Conservation (phyloP, 306 rosid species). For the Argentina anserina region DNA sequence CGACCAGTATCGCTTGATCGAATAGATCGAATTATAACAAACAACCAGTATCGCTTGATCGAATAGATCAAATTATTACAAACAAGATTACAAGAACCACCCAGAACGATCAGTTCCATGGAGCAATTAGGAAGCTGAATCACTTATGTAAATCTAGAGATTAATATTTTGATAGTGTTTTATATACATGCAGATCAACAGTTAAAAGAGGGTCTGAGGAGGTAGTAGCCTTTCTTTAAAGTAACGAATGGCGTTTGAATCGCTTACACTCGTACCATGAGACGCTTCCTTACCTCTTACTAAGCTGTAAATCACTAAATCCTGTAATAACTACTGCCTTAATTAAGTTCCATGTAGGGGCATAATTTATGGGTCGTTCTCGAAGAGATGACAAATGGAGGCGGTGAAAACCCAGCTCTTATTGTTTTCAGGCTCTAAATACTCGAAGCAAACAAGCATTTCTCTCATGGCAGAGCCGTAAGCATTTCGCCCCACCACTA, state of each 20-base stretch:
- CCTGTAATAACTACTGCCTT: too few species aligned
- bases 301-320: too few species aligned
- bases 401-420: constrained; percentile 52
- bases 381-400: too few species aligned
- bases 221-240: background rate
- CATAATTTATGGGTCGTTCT: too few species aligned
- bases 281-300: constrained; percentile 36
- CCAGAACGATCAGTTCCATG: constrained; percentile 2
- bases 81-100: too few species aligned
- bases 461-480: constrained; percentile 53
- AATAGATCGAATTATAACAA: constrained; percentile 2
- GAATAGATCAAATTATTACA: constrained; percentile 3
- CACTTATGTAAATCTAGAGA: background rate
- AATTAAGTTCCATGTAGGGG: too few species aligned
- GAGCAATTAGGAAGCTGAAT: background rate
- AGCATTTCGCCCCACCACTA: too few species aligned
- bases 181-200: background rate
- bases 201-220: background rate
- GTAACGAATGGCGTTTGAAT: background rate
- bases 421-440: constrained; percentile 39
- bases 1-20: constrained; percentile 23
- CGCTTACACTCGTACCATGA: background rate
- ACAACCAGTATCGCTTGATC: constrained; percentile 23
- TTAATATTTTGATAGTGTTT: background rate
- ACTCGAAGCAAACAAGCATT: constrained; percentile 45